phyloP scores from a whole-genome alignment of 2,329 filamentous ascomycete species.

The Penicillium expansum region DNA sequence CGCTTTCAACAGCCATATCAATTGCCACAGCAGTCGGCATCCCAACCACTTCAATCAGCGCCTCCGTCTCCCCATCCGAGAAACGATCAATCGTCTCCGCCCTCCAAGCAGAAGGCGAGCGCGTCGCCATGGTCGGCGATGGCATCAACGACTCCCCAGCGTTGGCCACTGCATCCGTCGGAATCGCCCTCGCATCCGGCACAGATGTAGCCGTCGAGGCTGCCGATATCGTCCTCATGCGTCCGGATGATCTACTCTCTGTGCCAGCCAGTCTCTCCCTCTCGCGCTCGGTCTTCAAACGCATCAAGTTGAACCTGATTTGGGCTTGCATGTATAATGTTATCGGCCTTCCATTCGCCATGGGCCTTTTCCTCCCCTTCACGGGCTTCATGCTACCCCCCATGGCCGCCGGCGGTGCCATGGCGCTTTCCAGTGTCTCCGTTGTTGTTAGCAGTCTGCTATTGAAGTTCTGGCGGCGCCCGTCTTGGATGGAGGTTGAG shows the following conservation, averaged over 20 bases:
- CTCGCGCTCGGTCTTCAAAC: slow-evolving; percentile 77
- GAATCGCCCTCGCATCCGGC: slow-evolving; percentile 86
- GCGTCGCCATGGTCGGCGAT: slow-evolving; percentile 95
- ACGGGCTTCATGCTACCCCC: slow-evolving; percentile 80
- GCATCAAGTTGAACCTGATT: slow-evolving; percentile 88
- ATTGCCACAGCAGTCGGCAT: slow-evolving; percentile 85
- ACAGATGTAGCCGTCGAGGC: slow-evolving; percentile 98
- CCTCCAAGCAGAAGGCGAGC: slow-evolving; percentile 70
- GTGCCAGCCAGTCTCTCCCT: slow-evolving; percentile 85
- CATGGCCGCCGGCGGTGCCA: slow-evolving; percentile 90
- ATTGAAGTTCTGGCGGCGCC: slow-evolving; percentile 81
- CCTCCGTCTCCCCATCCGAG: slow-evolving; percentile 84
- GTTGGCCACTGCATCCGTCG: slow-evolving; percentile 85
- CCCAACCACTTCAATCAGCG: slow-evolving; percentile 68
- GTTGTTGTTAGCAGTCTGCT: slow-evolving; percentile 82
- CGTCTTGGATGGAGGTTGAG: slow-evolving; percentile 78
- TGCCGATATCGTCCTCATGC: slow-evolving; percentile 94
- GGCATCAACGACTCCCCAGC: slow-evolving; percentile 98
- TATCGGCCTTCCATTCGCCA: slow-evolving; percentile 88
- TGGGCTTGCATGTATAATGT: slow-evolving; percentile 95
- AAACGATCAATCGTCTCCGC: slow-evolving; percentile 82
- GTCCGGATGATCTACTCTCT: slow-evolving; percentile 83
- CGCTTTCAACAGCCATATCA: slow-evolving; percentile 75
- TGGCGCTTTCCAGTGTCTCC: slow-evolving; percentile 86
- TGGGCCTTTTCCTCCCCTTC: slow-evolving; percentile 91